Base-by-base conservation (phyloP, 768 basidiomycete genomes). In the Butyriboletus loyo region DNA sequence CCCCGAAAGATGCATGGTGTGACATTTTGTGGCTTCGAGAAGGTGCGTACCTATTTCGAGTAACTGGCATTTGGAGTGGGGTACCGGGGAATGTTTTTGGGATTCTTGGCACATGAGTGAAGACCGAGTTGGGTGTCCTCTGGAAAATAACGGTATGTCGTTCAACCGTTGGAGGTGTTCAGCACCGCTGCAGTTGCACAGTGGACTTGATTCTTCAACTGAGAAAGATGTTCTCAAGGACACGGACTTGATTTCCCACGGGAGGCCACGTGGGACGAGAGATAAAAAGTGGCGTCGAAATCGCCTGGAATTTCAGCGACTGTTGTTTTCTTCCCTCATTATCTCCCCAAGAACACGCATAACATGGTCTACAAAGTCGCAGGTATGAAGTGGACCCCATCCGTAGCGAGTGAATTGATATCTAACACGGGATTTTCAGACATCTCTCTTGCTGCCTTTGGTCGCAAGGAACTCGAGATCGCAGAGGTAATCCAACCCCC, bases 381-480 rank as follows among this genome's bases (percentile, higher is more conserved):
- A 73, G 90, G 90, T 89, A 66, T 55, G 77, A 1, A 22, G 9
- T 49, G 17, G 21, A 11, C 2, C 38, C 22, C 8, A 15, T 49
- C 11, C 0, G 1, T 13, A 9, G 22, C 24, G 35, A 34, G 7
- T 0, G 5, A 31, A 24, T 37, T 25, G 32, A 22, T 30, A 50
- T 48, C 52, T 56, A n/a, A 54, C 57, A 0, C 27, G 25, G 31
- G 30, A 15, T 36, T 37, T 31, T 49, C 40, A 92, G 93, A 93
- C 70, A 78, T 96, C 66, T 98, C 95, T 66, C 91, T 99, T 69
- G 97, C 97, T 69, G 96, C 96, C 55, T 99, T 98, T 76, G 93
- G 96, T 74, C 93, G 96, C 80, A 99, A 99, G 80, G 96, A 99
- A 79, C 92, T 99, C 66, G 87, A 96, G 78, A 90, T 99, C 73